Base-by-base conservation (phyloP, 768 basidiomycete species). In the Tylopilus vinaceipallidus region DNA sequence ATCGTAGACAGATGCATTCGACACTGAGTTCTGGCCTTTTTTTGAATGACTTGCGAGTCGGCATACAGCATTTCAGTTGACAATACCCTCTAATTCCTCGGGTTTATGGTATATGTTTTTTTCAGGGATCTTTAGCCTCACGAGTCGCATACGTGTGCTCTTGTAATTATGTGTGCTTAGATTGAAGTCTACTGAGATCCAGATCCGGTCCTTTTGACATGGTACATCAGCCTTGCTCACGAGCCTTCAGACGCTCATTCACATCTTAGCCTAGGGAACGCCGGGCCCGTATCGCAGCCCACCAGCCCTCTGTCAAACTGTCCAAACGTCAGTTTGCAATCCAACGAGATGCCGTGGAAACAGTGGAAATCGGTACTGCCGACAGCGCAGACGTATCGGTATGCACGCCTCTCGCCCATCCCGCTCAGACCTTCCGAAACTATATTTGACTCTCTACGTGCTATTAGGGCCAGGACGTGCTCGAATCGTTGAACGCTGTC, bases 281-380 rank as follows among this genome's bases (percentile, higher is more conserved):
- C 45, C 73, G 75, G 52, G 68, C 66, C 49, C 78, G 80, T 47
- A 63, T 62, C 14, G 62, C 62, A n/a, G 69, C 60, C 2, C 85
- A 86, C 54, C 71, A 74, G 36, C 71, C 76, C 29, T 80, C 84
- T 14, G 80, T 71, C 30, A 79, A 74, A 55, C 65, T 78, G 10
- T 53, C 61, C 33, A 79, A 75, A 50, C 75, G 78, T 39, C 66
- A 70, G 42, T 80, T 80, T 50, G 77, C 79, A 2, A 70, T 75
- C 11, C 76, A 79, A 55, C 76, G 76, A 23, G 71, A 73, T 57
- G 71, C 71, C 7, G 73, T 77, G 2, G 75, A 82, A 52, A 69
- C 72, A 44, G 64, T 82, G 35, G 72, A 78, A 32, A 57, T 80
- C 40, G 81, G 77, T 34, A 64, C 65, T 33, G 66, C 66, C 17